phyloP scores from a whole-genome alignment of 768 basidiomycete genomes.

The Cytidiella melzeri region DNA sequence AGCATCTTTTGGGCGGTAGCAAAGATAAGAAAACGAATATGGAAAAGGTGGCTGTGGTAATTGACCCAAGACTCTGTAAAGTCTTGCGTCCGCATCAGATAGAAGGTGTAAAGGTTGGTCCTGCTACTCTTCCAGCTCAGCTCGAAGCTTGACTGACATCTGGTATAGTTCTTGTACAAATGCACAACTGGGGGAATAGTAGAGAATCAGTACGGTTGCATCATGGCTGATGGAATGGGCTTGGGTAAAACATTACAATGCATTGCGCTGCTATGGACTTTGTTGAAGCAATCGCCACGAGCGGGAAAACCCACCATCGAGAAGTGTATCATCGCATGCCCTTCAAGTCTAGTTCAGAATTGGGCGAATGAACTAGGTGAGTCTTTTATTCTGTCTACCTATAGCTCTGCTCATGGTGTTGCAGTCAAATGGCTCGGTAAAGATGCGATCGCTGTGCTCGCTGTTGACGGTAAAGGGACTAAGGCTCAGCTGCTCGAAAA shows the following conservation, averaged over 20 bases:
- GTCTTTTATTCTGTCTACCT: slow-evolving; percentile 24
- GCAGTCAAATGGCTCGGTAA: slow-evolving; percentile 94
- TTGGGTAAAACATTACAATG: slow-evolving; percentile 96
- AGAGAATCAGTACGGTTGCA: slow-evolving; percentile 88
- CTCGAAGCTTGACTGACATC: slow-evolving; percentile 7
- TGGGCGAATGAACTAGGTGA: slow-evolving; percentile 96
- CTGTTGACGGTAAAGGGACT: slow-evolving; percentile 88
- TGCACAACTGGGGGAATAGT: slow-evolving; percentile 93
- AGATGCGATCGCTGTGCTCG: slow-evolving; percentile 73
- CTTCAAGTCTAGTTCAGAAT: slow-evolving; percentile 93
- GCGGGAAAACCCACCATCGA: slow-evolving; percentile 85
- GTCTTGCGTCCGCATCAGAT: slow-evolving; percentile 96
- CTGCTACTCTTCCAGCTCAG: slow-evolving; percentile 2
- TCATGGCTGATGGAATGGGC: slow-evolving; percentile 99
- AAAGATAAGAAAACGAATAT: slow-evolving; percentile 57
- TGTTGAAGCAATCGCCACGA: slow-evolving; percentile 91
- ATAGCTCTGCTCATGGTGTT: background rate
- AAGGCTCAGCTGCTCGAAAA: slow-evolving; percentile 74
- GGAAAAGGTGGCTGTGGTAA: slow-evolving; percentile 91
- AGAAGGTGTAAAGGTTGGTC: slow-evolving; percentile 87
- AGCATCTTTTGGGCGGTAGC: slow-evolving; percentile 66
- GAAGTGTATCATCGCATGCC: slow-evolving; percentile 96
- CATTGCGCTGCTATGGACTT: slow-evolving; percentile 91
- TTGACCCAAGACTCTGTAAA: slow-evolving; percentile 82
- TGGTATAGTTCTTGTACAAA: slow-evolving; percentile 80